A percentile compares a stretch with the other conserved stretches of the same genome.
Conservation (phyloP, 1,284 basidiomycete species). For the Ceratorhiza oryzae-sativae region DNA sequence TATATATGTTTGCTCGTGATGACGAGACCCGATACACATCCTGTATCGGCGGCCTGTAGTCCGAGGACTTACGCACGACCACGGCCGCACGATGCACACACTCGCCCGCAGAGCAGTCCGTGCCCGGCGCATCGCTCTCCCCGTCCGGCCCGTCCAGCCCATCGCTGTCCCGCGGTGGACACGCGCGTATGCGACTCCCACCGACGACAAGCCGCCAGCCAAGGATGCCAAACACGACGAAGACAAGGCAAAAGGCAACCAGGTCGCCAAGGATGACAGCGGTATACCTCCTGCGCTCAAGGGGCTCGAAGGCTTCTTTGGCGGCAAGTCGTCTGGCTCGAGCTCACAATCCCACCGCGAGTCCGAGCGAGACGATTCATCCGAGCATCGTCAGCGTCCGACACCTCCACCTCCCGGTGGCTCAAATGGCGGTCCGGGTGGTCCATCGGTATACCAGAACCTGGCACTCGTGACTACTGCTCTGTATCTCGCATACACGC, state of each 20-base stretch:
- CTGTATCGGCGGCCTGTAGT: slow-evolving; percentile 11
- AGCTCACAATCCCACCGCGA: slow-evolving; percentile 27
- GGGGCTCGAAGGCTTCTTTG: slow-evolving; percentile 73
- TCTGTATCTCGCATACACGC: slow-evolving; percentile 72
- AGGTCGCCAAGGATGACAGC: slow-evolving; percentile 47
- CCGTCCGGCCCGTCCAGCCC: slow-evolving; percentile 9
- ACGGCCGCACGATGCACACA: slow-evolving; percentile 21
- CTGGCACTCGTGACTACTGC: slow-evolving; percentile 53
- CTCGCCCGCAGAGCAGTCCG: slow-evolving; percentile 17
- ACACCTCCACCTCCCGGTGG: slow-evolving; percentile 58
- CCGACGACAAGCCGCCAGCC: slow-evolving; percentile 34
- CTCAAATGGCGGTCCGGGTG: slow-evolving; percentile 19
- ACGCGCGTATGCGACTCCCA: slow-evolving; percentile 34
- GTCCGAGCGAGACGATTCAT: slow-evolving; percentile 29
- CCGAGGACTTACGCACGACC: slow-evolving; percentile 2
- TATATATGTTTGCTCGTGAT: neutral
- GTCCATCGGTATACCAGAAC: slow-evolving; percentile 40
- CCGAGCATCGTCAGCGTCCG: slow-evolving; percentile 45
- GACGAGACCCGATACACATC: slow-evolving; percentile 9
- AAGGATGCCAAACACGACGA: slow-evolving; percentile 56
- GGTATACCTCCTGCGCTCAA: slow-evolving; percentile 45
- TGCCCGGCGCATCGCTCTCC: neutral
- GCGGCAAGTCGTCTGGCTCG: slow-evolving; percentile 39
- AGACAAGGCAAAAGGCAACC: slow-evolving; percentile 45
- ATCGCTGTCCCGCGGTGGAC: neutral